Evolutionary conservation across 768 basidiomycete species (phyloP).

Genomic region (Rhizopogon vinicolor): DNA sequence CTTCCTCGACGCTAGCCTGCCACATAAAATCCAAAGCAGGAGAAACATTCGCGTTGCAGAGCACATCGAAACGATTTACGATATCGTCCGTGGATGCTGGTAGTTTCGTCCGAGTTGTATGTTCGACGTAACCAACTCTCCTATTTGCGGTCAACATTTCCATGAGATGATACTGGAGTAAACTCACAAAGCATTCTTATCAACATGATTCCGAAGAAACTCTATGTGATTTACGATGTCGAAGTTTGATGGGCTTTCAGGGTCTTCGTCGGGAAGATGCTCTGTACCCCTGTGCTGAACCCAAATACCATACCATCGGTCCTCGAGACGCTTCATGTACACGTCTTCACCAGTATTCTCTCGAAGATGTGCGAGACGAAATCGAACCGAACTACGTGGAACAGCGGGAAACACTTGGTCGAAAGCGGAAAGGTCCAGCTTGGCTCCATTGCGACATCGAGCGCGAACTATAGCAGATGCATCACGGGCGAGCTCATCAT

Average conservation of each 20-base stretch:
- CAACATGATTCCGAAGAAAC: conserved; percentile 75
- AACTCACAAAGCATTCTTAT: conserved; percentile 83
- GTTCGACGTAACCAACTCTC: conserved; percentile 58
- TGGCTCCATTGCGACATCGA: conserved; percentile 57
- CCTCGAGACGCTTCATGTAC: conserved; percentile 76
- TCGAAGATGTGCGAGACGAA: conserved; percentile 56
- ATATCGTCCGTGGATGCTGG: conserved; percentile 42
- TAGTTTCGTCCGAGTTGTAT: conserved; percentile 33
- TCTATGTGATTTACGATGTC: conserved; percentile 77
- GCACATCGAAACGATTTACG: conserved; percentile 42
- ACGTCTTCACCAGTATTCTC: conserved; percentile 63
- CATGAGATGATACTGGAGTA: not conserved
- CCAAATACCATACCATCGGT: conserved; percentile 81
- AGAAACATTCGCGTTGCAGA: conserved; percentile 34
- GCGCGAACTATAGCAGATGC: conserved; percentile 78
- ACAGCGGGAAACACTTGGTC: conserved; percentile 78
- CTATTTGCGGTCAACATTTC: conserved; percentile 31
- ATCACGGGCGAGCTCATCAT: conserved; percentile 86
- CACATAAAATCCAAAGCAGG: conserved; percentile 74
- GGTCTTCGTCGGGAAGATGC: conserved; percentile 68
- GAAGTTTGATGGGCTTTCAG: conserved; percentile 64
- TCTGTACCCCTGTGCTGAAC: conserved; percentile 60
- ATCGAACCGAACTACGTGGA: conserved; percentile 67
- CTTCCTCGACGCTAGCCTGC: conserved; percentile 67
- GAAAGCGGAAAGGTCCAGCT: conserved; percentile 68